phyloP scores from a whole-genome alignment of 768 basidiomycete species.

The Agaricus bisporus region DNA sequence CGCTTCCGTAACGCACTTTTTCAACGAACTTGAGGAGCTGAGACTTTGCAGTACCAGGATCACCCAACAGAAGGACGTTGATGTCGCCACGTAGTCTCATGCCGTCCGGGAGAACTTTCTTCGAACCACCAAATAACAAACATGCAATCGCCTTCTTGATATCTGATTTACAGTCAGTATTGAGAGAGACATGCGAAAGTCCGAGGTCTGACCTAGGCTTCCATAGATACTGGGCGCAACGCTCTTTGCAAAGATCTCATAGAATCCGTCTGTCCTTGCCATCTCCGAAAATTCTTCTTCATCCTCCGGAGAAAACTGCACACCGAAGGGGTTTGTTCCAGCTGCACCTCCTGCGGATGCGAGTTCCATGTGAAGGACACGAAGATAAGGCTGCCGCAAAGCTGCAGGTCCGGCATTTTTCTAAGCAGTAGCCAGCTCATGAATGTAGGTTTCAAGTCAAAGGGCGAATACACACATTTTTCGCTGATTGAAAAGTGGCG shows the following conservation, averaged over 20 bases:
- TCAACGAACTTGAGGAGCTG: conserved; percentile 98
- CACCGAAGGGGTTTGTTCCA: conserved; percentile 78
- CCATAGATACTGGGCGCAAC: conserved; percentile 98
- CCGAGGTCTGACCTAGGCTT: conserved; percentile 58
- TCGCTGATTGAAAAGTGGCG: conserved; percentile 88
- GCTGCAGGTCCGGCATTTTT: conserved; percentile 83
- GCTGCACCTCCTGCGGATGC: conserved; percentile 73
- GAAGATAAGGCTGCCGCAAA: conserved; percentile 89
- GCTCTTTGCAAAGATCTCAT: conserved; percentile 89
- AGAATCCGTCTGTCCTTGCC: conserved; percentile 83
- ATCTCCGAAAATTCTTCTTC: conserved; percentile 95
- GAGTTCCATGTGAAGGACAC: conserved; percentile 86
- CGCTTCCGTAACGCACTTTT: conserved; percentile 45
- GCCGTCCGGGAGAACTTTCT: conserved; percentile 94
- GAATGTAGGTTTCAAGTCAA: not conserved
- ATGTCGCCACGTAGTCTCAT: conserved; percentile 97
- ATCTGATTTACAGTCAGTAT: conserved; percentile 42
- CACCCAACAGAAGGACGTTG: conserved; percentile 92
- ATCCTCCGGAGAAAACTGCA: conserved; percentile 89
- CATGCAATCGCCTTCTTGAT: conserved; percentile 98
- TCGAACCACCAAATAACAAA: conserved; percentile 94
- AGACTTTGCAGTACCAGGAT: conserved; percentile 98
- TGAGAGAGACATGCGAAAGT: not conserved
- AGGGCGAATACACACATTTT: conserved; percentile 50
- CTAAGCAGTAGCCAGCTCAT: conserved; percentile 26